phyloP scores from a whole-genome alignment of 768 basidiomycete species.

The Termitomyces sp. region DNA sequence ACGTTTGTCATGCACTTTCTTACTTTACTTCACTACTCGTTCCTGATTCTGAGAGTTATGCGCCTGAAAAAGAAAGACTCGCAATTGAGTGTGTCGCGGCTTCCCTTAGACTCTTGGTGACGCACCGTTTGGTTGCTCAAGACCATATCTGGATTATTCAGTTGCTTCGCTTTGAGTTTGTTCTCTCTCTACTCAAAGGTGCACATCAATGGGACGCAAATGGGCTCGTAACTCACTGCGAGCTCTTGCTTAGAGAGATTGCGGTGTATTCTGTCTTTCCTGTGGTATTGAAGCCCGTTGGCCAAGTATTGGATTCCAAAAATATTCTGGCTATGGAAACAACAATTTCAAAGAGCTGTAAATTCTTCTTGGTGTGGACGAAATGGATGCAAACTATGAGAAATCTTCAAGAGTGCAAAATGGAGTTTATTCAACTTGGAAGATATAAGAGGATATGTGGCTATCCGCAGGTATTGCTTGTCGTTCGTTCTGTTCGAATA shows the following conservation, averaged over 20 bases:
- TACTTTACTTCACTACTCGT: neutral
- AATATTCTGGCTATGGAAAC: neutral
- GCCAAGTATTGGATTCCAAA: neutral
- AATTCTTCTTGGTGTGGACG: neutral
- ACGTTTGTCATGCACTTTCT: neutral
- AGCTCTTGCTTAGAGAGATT: neutral
- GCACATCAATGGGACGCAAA: neutral
- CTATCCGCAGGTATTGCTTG: neutral
- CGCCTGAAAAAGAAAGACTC: neutral
- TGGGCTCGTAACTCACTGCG: neutral
- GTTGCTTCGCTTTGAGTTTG: neutral
- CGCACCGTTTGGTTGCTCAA: neutral
- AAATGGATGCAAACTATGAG: neutral
- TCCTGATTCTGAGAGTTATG: neutral
- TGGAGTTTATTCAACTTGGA: neutral
- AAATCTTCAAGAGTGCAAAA: neutral
- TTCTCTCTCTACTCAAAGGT: slow-evolving; percentile 1
- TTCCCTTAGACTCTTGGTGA: neutral
- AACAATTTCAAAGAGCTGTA: neutral
- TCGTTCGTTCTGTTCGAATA: neutral
- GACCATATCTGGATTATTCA: neutral
- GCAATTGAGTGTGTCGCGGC: neutral
- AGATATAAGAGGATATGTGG: neutral
- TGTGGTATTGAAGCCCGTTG: neutral
- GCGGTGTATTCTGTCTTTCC: neutral